A percentile compares a stretch with the other conserved stretches of the same genome.
These are phyloP conservation scores for Epicoccum nigrum DNA, from an alignment of 2,329 filamentous ascomycete genomes.

Conservation along the genomic window DNA sequence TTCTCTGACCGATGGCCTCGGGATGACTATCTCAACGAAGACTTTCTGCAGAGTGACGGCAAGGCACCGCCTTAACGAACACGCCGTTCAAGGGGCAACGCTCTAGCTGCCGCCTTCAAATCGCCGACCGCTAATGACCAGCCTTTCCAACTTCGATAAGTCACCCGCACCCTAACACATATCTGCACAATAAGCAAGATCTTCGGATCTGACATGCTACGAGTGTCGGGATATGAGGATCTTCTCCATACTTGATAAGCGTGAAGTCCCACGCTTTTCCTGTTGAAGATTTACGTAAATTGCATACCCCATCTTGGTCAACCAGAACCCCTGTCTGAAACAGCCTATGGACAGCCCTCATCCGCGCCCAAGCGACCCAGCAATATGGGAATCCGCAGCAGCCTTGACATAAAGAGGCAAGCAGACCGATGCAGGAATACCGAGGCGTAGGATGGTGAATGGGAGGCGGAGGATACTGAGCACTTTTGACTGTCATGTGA, in stretches of 20 bases:
- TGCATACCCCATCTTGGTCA: neutral
- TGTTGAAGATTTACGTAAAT: slow-evolving; percentile 2
- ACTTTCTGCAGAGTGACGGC: slow-evolving; percentile 1
- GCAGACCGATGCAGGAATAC: slow-evolving; percentile 21
- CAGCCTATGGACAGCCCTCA: slow-evolving; percentile 8
- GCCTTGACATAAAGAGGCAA: slow-evolving; percentile 18
- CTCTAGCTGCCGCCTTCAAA: slow-evolving; percentile 14
- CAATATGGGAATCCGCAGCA: slow-evolving; percentile 17
- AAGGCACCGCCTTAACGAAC: slow-evolving; percentile 3
- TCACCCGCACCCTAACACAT: neutral
- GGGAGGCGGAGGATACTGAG: neutral
- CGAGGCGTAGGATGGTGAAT: slow-evolving; percentile 21
- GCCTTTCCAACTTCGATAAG: neutral
- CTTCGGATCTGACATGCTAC: neutral
- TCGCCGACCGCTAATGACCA: slow-evolving; percentile 11
- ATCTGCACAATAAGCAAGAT: neutral
- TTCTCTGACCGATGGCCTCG: neutral
- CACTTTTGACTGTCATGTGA: slow-evolving; percentile 17
- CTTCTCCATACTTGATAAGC: slow-evolving; percentile 10
- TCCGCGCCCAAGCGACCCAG: slow-evolving; percentile 14
- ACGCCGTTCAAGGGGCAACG: slow-evolving; percentile 13
- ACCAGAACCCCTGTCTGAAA: slow-evolving; percentile 10
- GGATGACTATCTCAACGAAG: slow-evolving; percentile 7
- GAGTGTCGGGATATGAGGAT: slow-evolving; percentile 6
- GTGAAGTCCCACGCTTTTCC: slow-evolving; percentile 3